Percentiles rank a stretch among this genome's conserved stretches.
phyloP scores from a whole-genome alignment of 108 stramenopile genomes.

The Ochromonas danica region DNA sequence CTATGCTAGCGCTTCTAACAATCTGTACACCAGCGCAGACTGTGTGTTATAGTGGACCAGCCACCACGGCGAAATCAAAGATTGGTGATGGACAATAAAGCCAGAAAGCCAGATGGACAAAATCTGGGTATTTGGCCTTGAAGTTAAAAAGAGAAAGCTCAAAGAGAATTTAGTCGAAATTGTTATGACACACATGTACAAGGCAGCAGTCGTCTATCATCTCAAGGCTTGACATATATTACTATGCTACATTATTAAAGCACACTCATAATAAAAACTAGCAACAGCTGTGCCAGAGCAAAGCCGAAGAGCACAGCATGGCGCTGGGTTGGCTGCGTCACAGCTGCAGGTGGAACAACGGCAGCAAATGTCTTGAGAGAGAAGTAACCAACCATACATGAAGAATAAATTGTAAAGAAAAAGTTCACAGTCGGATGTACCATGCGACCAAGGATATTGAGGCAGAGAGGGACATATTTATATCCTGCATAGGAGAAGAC shows the following conservation, averaged over 20 bases:
- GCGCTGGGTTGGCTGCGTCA: background rate
- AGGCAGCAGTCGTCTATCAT: no score
- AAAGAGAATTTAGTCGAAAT: no score
- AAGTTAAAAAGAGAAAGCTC: no score
- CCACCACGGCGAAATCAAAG: no score
- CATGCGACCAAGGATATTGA: conserved; percentile 32
- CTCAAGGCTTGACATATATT: no score
- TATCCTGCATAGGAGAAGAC: conserved; percentile 57
- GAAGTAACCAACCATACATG: conserved; percentile 37
- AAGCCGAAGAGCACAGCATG: background rate
- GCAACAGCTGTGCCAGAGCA: background rate
- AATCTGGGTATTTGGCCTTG: no score
- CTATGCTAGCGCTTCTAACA: no score
- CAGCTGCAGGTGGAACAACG: conserved; percentile 29
- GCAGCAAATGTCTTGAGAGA: conserved; percentile 38
- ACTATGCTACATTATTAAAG: background rate
- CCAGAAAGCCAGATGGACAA: no score
- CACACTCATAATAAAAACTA: background rate
- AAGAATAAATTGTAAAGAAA: conserved; percentile 41
- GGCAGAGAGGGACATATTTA: conserved; percentile 49
- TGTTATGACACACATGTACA: no score
- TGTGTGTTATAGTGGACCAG: no score
- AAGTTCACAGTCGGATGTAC: conserved; percentile 27
- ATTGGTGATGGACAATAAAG: no score
- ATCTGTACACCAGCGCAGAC: no score